Conservation (phyloP, 176 grass and related monocot species). For the Zoysia japonica region DNA sequence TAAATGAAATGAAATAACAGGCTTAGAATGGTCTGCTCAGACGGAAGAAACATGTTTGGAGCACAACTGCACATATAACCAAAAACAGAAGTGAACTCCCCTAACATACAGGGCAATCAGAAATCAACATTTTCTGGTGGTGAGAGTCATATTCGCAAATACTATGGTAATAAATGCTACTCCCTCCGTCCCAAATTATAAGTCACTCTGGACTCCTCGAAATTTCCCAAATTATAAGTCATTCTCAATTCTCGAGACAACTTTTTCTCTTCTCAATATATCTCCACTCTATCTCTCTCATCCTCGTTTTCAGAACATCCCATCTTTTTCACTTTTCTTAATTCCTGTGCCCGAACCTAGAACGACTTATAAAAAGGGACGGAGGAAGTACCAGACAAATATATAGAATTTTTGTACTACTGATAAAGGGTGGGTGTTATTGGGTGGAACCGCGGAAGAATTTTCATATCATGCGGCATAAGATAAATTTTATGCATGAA, state of each 20-base stretch:
- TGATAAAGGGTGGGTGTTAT: constrained; percentile 22
- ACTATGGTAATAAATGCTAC: neutral
- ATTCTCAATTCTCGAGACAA: too few species aligned
- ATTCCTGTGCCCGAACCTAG: too few species aligned
- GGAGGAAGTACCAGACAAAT: neutral
- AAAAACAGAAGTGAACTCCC: neutral
- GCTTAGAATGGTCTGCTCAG: neutral
- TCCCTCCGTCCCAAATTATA: too few species aligned
- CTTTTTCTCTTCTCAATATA: too few species aligned
- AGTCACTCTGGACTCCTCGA: too few species aligned
- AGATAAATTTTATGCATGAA: neutral
- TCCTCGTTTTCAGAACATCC: too few species aligned
- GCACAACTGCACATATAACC: constrained; percentile 17
- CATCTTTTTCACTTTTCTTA: too few species aligned
- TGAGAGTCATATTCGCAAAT: constrained; percentile 8
- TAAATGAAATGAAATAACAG: constrained; percentile 4
- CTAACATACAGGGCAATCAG: neutral
- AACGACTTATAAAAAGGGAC: too few species aligned
- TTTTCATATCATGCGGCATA: neutral
- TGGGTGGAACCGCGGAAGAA: neutral
- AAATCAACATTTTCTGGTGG: neutral
- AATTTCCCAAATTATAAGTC: too few species aligned
- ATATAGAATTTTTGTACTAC: neutral
- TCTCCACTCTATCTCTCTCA: too few species aligned
- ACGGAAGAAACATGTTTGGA: constrained; percentile 17